These are phyloP conservation scores for Alternaria hordeiaustralica DNA, from an alignment of 2,329 filamentous ascomycete species.

Conservation along the genomic window DNA sequence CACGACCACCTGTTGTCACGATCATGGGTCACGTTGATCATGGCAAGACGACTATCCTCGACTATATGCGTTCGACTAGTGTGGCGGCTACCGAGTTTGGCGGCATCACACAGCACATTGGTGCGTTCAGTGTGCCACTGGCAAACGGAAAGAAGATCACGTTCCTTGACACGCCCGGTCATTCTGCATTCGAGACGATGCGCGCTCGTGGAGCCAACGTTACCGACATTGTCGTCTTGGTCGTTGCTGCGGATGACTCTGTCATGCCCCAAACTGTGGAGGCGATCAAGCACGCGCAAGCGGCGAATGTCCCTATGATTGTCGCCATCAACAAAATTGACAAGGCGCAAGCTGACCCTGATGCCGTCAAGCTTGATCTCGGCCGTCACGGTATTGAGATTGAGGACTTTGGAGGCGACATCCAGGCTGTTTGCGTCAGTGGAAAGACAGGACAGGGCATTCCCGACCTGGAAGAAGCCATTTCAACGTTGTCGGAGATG, in stretches of 20 bases:
- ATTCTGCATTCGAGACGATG: constrained; percentile 96
- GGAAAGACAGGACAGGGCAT: constrained; percentile 95
- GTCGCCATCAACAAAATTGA: constrained; percentile 98
- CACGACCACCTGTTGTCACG: constrained; percentile 89
- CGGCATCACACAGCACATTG: constrained; percentile 98
- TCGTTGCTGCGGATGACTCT: constrained; percentile 95
- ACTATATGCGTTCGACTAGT: constrained; percentile 91
- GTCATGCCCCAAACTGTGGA: constrained; percentile 97
- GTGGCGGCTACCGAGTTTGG: constrained; percentile 91
- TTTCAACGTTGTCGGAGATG: constrained; percentile 84
- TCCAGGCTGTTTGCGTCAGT: constrained; percentile 88
- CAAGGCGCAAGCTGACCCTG: constrained; percentile 79
- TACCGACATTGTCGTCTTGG: constrained; percentile 94
- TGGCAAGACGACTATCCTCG: constrained; percentile 94
- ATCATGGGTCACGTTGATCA: constrained; percentile 99
- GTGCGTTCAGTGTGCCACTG: constrained; percentile 90
- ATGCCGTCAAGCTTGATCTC: constrained; percentile 88
- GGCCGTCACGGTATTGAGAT: constrained; percentile 84
- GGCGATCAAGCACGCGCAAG: constrained; percentile 89
- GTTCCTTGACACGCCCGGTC: constrained; percentile 94
- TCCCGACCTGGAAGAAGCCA: constrained; percentile 88
- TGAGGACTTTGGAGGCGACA: constrained; percentile 93
- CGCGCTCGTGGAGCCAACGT: constrained; percentile 93
- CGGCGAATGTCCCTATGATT: constrained; percentile 90
- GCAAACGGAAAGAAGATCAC: constrained; percentile 87